Conservation (phyloP, 306 rosid genomes). For the Fagus crenata region DNA sequence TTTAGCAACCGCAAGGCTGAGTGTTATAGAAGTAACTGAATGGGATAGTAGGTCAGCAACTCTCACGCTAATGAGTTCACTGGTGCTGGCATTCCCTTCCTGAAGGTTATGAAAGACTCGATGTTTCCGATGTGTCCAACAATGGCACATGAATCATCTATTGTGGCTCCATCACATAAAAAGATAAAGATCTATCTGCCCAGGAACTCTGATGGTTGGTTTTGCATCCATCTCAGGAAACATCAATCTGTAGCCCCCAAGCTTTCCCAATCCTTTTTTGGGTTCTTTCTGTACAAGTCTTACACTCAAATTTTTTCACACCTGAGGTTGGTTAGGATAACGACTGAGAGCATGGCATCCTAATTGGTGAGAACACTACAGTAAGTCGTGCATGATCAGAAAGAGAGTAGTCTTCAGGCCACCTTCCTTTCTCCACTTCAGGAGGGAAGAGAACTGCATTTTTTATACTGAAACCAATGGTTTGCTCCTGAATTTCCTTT, state of each 20-base stretch:
- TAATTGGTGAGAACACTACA: slow-evolving; percentile 77
- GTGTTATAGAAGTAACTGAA: background rate
- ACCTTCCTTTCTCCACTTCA: slow-evolving; percentile 86
- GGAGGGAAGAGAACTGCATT: slow-evolving; percentile 87
- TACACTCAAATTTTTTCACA: slow-evolving; percentile 10
- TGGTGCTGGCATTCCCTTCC: slow-evolving; percentile 3
- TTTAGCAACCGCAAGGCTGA: slow-evolving; percentile 11
- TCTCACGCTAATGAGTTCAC: slow-evolving; percentile 13
- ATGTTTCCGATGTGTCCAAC: background rate
- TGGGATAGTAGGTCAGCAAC: background rate
- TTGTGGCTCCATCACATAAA: slow-evolving; percentile 20
- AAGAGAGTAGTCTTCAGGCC: slow-evolving; percentile 91
- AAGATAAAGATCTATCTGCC: background rate
- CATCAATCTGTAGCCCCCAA: background rate
- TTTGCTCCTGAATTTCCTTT: slow-evolving; percentile 50
- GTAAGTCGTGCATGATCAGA: slow-evolving; percentile 96
- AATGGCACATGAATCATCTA: slow-evolving; percentile 20
- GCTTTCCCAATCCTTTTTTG: slow-evolving; percentile 24
- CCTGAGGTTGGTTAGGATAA: slow-evolving; percentile 33
- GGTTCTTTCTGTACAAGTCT: slow-evolving; percentile 33
- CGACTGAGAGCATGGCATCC: slow-evolving; percentile 74
- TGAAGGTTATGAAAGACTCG: background rate
- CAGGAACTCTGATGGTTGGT: slow-evolving; percentile 22
- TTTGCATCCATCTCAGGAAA: background rate
- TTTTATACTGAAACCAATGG: slow-evolving; percentile 74